Conservation (phyloP, 2,329 filamentous ascomycete species). For the Sporothrix curviconia region DNA sequence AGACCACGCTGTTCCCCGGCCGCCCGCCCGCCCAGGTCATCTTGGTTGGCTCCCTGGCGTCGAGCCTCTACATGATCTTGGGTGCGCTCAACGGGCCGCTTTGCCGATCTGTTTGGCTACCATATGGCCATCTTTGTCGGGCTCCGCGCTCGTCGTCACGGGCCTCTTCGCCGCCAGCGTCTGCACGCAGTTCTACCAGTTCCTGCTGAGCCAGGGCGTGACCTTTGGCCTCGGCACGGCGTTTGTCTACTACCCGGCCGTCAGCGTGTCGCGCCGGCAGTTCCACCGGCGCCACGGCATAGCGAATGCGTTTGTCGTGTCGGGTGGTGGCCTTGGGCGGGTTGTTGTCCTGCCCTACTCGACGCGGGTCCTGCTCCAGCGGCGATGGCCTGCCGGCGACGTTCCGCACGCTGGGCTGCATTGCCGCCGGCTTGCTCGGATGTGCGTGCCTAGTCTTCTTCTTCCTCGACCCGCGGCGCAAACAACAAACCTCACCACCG, state of each 20-base stretch:
- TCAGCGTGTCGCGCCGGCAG: not conserved
- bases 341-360: not conserved
- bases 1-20: not conserved
- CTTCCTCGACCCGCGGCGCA: not conserved
- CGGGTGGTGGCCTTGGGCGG: not conserved
- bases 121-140: not conserved
- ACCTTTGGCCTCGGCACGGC: not conserved
- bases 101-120: not conserved
- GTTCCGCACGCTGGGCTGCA: not conserved
- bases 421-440: not conserved
- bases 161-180: not conserved
- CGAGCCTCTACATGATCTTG: not conserved
- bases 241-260: constrained; percentile 2
- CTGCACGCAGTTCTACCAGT: not conserved
- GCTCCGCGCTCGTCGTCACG: not conserved
- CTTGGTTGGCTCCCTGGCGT: not conserved
- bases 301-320: not conserved
- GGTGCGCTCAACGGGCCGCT: not conserved
- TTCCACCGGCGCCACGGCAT: not conserved
- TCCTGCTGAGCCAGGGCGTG: not conserved
- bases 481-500: no score
- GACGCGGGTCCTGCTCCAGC: not conserved
- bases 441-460: not conserved
- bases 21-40: not conserved
- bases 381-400: not conserved